Conservation (phyloP, 441 rosid species). For the Hypseocharis bilobata region DNA sequence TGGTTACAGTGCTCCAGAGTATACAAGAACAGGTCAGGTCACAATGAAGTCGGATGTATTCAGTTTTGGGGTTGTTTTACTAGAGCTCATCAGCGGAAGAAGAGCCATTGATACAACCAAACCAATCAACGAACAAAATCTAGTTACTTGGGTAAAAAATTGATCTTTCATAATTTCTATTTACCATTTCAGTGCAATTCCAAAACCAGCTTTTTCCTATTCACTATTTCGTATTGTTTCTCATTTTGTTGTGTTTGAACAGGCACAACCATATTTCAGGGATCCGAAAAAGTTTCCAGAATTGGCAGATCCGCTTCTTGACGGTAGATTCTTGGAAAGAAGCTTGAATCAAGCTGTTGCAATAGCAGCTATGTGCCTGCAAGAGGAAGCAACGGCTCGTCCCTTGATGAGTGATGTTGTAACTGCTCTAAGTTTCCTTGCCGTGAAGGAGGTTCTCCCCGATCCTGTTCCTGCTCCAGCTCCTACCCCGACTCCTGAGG, state of each 20-base stretch:
- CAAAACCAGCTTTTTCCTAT: too few species aligned
- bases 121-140: conserved; percentile 69
- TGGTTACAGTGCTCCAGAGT: conserved; percentile 89
- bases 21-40: conserved; percentile 45
- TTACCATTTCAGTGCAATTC: too few species aligned
- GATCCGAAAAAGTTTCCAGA: conserved; percentile 70
- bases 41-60: conserved; percentile 67
- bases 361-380: conserved; percentile 86
- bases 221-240: too few species aligned
- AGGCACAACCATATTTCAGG: conserved; percentile 75
- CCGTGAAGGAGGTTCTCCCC: conserved; percentile 22
- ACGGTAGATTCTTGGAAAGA: conserved; percentile 46
- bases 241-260: conserved; percentile 5
- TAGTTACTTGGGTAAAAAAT: conserved; percentile 70
- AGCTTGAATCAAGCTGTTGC: conserved; percentile 86
- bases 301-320: conserved; percentile 70
- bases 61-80: conserved; percentile 76
- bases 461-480: conserved; percentile 24
- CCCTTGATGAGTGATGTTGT: conserved; percentile 82
- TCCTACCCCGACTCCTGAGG: conserved; percentile 27
- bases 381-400: conserved; percentile 71
- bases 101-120: conserved; percentile 63
- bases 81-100: conserved; percentile 78
- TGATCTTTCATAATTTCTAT: not conserved
- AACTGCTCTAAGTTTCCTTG: conserved; percentile 62